Evolutionary conservation across 371 early-diverging fungal genomes (phyloP).

Genomic region (Circinella umbellata): DNA sequence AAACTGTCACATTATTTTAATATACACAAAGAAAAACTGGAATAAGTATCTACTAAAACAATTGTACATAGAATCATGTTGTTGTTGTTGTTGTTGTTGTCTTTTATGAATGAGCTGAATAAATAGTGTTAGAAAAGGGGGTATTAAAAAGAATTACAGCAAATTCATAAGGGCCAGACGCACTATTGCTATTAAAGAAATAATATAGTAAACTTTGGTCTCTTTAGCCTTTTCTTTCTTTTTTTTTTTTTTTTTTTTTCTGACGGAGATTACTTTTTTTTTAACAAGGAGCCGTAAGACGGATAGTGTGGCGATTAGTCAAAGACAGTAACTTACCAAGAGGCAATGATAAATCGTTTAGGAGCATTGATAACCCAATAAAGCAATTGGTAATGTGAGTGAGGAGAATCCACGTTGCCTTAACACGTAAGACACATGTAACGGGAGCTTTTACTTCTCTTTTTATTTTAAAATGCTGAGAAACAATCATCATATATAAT

Average conservation of each 20-base stretch:
- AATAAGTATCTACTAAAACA: too few relatives aligned
- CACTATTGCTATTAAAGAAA: too few relatives aligned
- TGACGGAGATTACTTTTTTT: neutral
- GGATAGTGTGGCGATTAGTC: constrained; percentile 25
- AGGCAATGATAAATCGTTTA: constrained; percentile 16
- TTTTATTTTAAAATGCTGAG: too few relatives aligned
- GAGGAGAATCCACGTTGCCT: constrained; percentile 26
- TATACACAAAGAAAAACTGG: too few relatives aligned
- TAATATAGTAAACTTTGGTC: neutral
- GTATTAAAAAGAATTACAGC: neutral
- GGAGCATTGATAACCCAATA: constrained; percentile 21
- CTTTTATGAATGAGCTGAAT: neutral
- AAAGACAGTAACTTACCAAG: constrained; percentile 25
- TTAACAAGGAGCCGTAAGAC: constrained; percentile 5
- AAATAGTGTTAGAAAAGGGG: neutral
- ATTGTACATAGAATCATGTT: too few relatives aligned
- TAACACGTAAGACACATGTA: constrained; percentile 17
- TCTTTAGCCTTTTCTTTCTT: neutral
- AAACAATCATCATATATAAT: too few relatives aligned
- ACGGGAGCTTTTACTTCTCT: constrained; percentile 12
- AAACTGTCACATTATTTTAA: neutral
- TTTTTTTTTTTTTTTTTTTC: neutral
- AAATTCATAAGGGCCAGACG: too few relatives aligned
- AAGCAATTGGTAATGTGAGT: constrained; percentile 20
- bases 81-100: too few relatives aligned